Base-by-base conservation (phyloP, 306 rosid species). In the Cyclanthera cordifolia region DNA sequence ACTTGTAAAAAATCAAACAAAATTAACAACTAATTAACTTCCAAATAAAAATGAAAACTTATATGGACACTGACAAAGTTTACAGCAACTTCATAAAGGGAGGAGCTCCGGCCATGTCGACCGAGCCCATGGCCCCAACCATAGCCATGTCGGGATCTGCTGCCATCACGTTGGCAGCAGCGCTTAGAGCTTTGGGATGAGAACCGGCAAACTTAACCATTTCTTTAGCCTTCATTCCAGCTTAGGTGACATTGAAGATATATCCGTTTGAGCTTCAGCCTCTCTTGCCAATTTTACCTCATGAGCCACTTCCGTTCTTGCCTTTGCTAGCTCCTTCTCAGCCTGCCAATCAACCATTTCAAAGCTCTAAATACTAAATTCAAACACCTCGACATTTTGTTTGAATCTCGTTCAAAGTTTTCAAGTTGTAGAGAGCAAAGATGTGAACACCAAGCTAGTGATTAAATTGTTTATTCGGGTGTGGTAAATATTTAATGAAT, bases 271-370 rank as follows among this genome's bases (percentile, higher is more conserved):
- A 25, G 90, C 97, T 70, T 90, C 95, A 0, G 89, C 93, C 74
- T 88, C 89, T 85, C 87, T 88, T 37, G 95, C 97, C 79, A 86
- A 21, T 58, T 93, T 86, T 28, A 88, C 79, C 77, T 90, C 94
- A 6, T 73, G 89, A 47, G 97, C 97, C 56, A 86, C 73, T 0
- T 82, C 88, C 72, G 71, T 60, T 67, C 90, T 82, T 0, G 90
- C 85, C 72, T 84, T 81, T 0, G 95, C 91, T 12, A 85, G 25
- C 2, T 85, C 87, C 69, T 87, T 90, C 83, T 79, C 92, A 0
- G 76, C 86, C 96, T 87, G 59, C 41, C 14, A 9, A n/a, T 32
- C 1, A 4, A 4, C 67, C 27, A 71, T 15, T 20, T 10, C 27
- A 34, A 34, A 34, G 1, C 41, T 4, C 8, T 34, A 5, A 34